Evolutionary conservation across 2,329 filamentous ascomycete species (phyloP).

Genomic region (Blumeria graminis): DNA sequence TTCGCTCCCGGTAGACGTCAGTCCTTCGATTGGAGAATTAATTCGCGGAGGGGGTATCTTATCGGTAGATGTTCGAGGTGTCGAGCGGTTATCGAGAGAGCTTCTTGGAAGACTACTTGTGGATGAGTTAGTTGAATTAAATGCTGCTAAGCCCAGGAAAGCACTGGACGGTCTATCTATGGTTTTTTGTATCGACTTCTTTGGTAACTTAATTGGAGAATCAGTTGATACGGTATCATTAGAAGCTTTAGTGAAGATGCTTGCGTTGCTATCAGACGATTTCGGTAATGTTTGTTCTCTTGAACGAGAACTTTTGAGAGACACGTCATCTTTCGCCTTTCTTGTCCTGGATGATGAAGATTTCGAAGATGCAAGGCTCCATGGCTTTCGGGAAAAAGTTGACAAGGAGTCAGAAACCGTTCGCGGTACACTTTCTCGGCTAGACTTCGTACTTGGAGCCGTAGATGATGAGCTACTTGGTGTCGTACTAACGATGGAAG

Average conservation of each 20-base stretch:
- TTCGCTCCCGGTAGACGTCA: conserved; percentile 8
- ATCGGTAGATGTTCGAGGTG: conserved; percentile 20
- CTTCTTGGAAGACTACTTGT: conserved; percentile 17
- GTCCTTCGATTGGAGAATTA: conserved; percentile 16
- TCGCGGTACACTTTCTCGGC: conserved; percentile 17
- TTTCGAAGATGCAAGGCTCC: conserved; percentile 20
- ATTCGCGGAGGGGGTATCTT: conserved; percentile 20
- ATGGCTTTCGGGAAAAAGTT: conserved; percentile 25
- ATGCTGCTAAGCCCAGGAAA: conserved; percentile 11
- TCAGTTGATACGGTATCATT: neutral
- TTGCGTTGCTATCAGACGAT: conserved; percentile 2
- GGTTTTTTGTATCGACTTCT: conserved; percentile 6
- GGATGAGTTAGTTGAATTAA: conserved; percentile 14
- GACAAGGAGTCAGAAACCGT: conserved; percentile 25
- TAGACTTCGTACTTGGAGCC: conserved; percentile 13
- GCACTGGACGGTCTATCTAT: conserved; percentile 12
- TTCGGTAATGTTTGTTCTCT: neutral
- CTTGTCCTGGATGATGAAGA: conserved; percentile 18
- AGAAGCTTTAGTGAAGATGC: neutral
- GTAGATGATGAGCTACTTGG: conserved; percentile 16
- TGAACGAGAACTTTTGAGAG: neutral
- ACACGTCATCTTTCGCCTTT: conserved; percentile 5
- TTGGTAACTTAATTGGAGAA: neutral
- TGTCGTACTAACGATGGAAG: conserved; percentile 9
- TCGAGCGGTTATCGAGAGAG: conserved; percentile 23